phyloP scores from a whole-genome alignment of 495 filamentous ascomycete genomes.

The Hyaloscypha hepaticicola region DNA sequence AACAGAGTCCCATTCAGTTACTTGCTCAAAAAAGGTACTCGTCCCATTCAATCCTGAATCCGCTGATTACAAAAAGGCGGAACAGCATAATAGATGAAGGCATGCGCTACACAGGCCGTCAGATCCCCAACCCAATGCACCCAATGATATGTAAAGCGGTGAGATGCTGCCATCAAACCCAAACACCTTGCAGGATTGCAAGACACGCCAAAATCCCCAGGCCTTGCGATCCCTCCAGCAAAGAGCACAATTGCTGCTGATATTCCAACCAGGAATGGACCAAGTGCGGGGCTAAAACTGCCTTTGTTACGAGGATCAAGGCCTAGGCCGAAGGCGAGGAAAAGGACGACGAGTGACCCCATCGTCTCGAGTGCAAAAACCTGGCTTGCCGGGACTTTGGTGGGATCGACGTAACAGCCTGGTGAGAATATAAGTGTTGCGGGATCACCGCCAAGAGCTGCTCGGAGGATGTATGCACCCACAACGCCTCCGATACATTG shows the following conservation, averaged over 20 bases:
- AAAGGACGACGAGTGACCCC: slow-evolving; percentile 39
- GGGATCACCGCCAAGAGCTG: slow-evolving; percentile 26
- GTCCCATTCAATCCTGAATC: slow-evolving; percentile 6
- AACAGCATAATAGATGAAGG: slow-evolving; percentile 13
- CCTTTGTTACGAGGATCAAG: slow-evolving; percentile 47
- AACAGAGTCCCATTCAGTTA: too few relatives aligned
- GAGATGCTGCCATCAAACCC: slow-evolving; percentile 11
- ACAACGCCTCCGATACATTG: slow-evolving; percentile 43
- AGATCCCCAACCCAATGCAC: slow-evolving; percentile 17
- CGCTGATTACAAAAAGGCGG: slow-evolving; percentile 13
- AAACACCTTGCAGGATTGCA: slow-evolving; percentile 18
- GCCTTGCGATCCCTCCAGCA: slow-evolving; percentile 38
- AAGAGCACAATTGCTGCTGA: slow-evolving; percentile 41
- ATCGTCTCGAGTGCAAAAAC: slow-evolving; percentile 46
- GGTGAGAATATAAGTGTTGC: background rate
- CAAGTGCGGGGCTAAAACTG: slow-evolving; percentile 44
- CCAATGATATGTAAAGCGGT: slow-evolving; percentile 19
- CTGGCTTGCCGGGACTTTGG: slow-evolving; percentile 22
- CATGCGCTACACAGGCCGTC: slow-evolving; percentile 27
- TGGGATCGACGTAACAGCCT: slow-evolving; percentile 16
- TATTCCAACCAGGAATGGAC: slow-evolving; percentile 46
- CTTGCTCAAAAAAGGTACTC: too few relatives aligned
- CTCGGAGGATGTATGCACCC: slow-evolving; percentile 37
- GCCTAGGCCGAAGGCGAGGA: slow-evolving; percentile 38
- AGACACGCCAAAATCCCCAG: slow-evolving; percentile 36